A percentile compares a stretch with the other conserved stretches of the same genome.
Evolutionary conservation across 352 stramenopile species (phyloP).

Genomic region (Thalassiosira exigua): DNA sequence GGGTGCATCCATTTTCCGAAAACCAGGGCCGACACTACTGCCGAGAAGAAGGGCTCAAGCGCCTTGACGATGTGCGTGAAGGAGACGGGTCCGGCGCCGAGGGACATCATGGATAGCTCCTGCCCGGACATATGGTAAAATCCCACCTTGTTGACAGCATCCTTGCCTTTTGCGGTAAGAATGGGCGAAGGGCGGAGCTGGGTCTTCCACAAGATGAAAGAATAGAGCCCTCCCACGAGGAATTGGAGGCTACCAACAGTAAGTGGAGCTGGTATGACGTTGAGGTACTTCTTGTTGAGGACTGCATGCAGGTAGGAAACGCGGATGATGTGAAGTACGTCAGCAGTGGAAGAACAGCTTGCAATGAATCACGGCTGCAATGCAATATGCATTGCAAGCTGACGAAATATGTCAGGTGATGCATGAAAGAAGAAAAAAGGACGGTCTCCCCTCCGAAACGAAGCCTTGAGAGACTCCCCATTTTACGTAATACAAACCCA

Average conservation of each 20-base stretch:
- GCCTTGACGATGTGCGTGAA: constrained; percentile 91
- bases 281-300: constrained; percentile 86
- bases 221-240: constrained; percentile 78
- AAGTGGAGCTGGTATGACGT: constrained; percentile 79
- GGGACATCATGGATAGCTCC: constrained; percentile 83
- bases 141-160: constrained; percentile 66
- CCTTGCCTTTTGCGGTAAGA: constrained; percentile 56
- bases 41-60: constrained; percentile 89
- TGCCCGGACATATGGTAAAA: constrained; percentile 87
- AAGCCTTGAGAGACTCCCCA: no score
- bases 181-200: constrained; percentile 58
- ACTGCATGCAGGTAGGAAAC: constrained; percentile 61
- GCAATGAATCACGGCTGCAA: no score
- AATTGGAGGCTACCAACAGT: constrained; percentile 82
- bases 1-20: constrained; percentile 86
- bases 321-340: background rate
- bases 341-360: background rate
- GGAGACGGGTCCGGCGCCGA: constrained; percentile 86
- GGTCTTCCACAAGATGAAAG: constrained; percentile 67
- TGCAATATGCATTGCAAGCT: background rate
- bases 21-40: constrained; percentile 82
- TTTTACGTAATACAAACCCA: no score
- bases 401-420: constrained; percentile 7
- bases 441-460: no score
- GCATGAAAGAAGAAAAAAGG: no score